These are phyloP conservation scores for Cotoneaster glaucophyllus DNA, from an alignment of 306 rosid species.

Conservation along the genomic window DNA sequence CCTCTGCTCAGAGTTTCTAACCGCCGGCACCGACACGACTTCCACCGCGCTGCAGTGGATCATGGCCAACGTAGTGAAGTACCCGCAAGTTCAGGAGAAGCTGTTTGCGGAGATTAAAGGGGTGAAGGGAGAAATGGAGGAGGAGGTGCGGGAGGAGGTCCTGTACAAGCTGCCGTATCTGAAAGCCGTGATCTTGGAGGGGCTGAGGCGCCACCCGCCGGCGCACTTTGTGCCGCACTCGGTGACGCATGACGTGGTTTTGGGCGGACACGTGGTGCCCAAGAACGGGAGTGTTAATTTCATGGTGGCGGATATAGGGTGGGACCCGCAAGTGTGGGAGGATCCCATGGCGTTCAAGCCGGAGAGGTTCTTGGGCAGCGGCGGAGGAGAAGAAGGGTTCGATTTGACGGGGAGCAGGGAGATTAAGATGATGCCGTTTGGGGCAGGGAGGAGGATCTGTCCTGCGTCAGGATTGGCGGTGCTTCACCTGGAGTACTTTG, in stretches of 20 bases:
- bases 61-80: slow-evolving; percentile 24
- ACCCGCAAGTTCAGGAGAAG: not conserved
- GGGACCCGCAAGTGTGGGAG: slow-evolving; percentile 30
- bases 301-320: slow-evolving; percentile 28
- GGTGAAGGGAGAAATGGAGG: not conserved
- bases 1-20: slow-evolving; percentile 16
- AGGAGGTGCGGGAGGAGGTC: slow-evolving; percentile 20
- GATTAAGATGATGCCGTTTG: slow-evolving; percentile 35
- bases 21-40: slow-evolving; percentile 9
- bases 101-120: slow-evolving; percentile 11
- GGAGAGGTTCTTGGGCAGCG: slow-evolving; percentile 13
- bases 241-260: slow-evolving; percentile 7
- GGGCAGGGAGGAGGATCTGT: slow-evolving; percentile 25
- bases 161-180: slow-evolving; percentile 15
- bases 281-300: slow-evolving; percentile 11
- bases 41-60: slow-evolving; percentile 18
- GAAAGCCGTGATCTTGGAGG: slow-evolving; percentile 19
- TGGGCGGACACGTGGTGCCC: slow-evolving; percentile 19
- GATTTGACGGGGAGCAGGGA: slow-evolving; percentile 14
- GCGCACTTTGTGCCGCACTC: slow-evolving; percentile 9
- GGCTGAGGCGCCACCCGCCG: slow-evolving; percentile 21
- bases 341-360: slow-evolving; percentile 28
- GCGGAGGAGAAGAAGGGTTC: not conserved
- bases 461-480: slow-evolving; percentile 13
- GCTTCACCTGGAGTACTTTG: slow-evolving; percentile 25